Evolutionary conservation across 257 asterid genomes (phyloP).

Genomic region (Solanum lycopersicoides): DNA sequence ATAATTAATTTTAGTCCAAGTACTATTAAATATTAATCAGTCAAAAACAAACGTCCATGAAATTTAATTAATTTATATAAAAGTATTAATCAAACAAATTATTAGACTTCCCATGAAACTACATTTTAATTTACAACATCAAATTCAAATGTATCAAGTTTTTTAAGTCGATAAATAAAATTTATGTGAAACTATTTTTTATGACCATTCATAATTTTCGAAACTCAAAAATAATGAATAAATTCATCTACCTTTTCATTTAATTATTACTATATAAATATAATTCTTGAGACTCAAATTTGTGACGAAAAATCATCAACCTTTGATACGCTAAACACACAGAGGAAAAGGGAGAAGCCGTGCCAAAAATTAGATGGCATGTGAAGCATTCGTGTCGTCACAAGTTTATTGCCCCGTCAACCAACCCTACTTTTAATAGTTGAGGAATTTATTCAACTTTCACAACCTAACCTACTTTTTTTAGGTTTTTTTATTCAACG

Average conservation of each 20-base stretch:
- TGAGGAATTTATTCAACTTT: neutral
- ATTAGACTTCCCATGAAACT: neutral
- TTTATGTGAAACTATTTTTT: too few species aligned
- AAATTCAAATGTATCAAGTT: too few species aligned
- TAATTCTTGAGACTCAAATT: too few species aligned
- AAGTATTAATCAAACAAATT: neutral
- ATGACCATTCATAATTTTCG: too few species aligned
- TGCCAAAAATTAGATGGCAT: constrained; percentile 5
- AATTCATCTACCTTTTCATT: too few species aligned
- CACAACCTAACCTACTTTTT: neutral
- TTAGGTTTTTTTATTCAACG: too few species aligned
- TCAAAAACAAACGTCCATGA: neutral
- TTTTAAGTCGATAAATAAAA: too few species aligned
- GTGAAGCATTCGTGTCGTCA: constrained; percentile 7
- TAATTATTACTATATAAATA: too few species aligned
- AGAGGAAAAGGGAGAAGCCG: neutral
- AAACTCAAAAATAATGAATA: too few species aligned
- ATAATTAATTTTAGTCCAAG: neutral
- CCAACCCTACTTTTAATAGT: neutral
- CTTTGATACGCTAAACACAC: neutral
- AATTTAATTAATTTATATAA: neutral
- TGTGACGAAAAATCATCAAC: too few species aligned
- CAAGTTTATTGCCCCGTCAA: neutral
- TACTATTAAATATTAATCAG: neutral
- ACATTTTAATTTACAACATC: neutral